Base-by-base conservation (phyloP, 805 yeast species). In the Metschnikowia bowlesiae region DNA sequence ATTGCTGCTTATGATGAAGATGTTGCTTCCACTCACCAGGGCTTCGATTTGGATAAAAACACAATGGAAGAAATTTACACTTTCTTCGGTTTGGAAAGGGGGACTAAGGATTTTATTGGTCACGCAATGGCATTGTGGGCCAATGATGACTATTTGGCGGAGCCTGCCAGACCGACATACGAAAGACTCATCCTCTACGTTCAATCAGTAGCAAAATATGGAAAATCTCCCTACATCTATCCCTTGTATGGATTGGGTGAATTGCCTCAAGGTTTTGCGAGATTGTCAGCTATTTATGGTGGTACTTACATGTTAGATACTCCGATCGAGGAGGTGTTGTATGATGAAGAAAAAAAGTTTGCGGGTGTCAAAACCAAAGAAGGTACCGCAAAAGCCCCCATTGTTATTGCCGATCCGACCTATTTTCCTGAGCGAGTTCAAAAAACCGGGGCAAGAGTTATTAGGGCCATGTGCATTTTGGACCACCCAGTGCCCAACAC, bases 121-220 rank as follows among this genome's bases (percentile, higher is more conserved):
- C 99, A 94, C 68, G 94, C 99, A 4, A 94, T 94, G 99, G 99
- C 97, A 13, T 79, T 94, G 53, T 91, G 96, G 85, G 80, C 94
- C 18, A 91, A 89, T 62, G 99, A 94, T 64, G 90, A 57, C 48
- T 94, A 94, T 67, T 73, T 94, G 63, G 79, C 76, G 53, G 83
- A 88, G 68, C 96, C 96, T 8, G 96, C 97, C 6, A 81, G 97
- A 64, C 96, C 90, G 64, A 84, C 97, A 8, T 81, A 86, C 61
- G 94, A 92, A 66, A 79, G 98, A 68, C 82, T 94, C 49, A 69
- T 87, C 46, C 77, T 94, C 53, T 94, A 94, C 63, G 85, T 89
- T 44, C 89, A 88, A 60, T 87, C 96, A 11, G 95, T 94, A 53
- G 94, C 96, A 30, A 83, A 94, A 62, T 94, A 87, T 69, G 98